Evolutionary conservation across 1,284 basidiomycete species (phyloP).

Genomic region (Wallemia ichthyophaga): DNA sequence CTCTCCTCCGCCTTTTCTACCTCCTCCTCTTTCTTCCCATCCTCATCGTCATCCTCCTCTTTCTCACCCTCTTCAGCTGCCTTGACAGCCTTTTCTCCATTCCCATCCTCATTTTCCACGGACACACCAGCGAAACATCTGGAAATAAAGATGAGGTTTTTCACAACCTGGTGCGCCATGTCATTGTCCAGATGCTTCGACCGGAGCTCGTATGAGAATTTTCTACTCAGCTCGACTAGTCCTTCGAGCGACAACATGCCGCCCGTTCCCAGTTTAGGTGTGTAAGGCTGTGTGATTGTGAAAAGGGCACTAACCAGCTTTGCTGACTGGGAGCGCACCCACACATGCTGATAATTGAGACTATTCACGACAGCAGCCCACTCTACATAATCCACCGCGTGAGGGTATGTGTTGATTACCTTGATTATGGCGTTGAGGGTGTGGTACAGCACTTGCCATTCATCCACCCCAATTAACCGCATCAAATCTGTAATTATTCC

Average conservation of each 20-base stretch:
- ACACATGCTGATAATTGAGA: constrained; percentile 70
- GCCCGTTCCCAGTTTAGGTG: constrained; percentile 13
- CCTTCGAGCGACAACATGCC: constrained; percentile 24
- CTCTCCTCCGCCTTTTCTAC: constrained; percentile 10
- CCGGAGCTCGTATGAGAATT: constrained; percentile 48
- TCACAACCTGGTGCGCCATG: constrained; percentile 59
- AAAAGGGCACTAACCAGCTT: constrained; percentile 47
- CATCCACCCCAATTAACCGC: constrained; percentile 22
- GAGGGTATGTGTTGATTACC: constrained; percentile 28
- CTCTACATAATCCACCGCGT: constrained; percentile 16
- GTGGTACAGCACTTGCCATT: constrained; percentile 67
- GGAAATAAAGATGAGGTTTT: constrained; percentile 72
- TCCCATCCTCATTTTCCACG: constrained; percentile 12
- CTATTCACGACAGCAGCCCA: constrained; percentile 37
- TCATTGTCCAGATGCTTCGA: constrained; percentile 47
- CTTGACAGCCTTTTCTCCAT: constrained; percentile 12
- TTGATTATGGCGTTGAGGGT: constrained; percentile 36
- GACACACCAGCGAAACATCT: constrained; percentile 32
- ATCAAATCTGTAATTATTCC: constrained; percentile 31
- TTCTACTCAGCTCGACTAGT: constrained; percentile 42
- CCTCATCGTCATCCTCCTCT: constrained; percentile 10
- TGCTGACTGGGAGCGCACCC: constrained; percentile 62
- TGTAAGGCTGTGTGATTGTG: constrained; percentile 18
- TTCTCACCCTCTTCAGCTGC: constrained; percentile 8
- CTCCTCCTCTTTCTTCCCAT: constrained; percentile 12